Conservation (phyloP, 306 rosid species). For the Lotus japonicus region DNA sequence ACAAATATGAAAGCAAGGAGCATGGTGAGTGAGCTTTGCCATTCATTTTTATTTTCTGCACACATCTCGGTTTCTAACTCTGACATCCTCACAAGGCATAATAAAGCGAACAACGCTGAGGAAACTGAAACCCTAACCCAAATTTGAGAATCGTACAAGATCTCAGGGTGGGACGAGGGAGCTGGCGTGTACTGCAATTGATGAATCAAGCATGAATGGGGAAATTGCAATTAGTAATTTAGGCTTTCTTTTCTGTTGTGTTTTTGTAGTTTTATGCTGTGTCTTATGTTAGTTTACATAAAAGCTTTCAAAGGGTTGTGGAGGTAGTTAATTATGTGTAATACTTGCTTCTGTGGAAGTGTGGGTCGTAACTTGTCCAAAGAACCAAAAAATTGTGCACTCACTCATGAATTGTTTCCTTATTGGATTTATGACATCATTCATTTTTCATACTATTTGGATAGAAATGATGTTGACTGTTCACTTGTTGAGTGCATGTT, state of each 20-base stretch:
- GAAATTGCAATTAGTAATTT: conserved; percentile 80
- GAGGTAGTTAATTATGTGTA: conserved; percentile 5
- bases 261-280: neutral
- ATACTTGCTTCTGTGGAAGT: conserved; percentile 5
- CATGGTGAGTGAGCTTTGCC: no score
- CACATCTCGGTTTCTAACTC: no score
- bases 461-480: neutral
- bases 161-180: no score
- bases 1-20: no score
- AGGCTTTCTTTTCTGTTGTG: neutral
- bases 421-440: neutral
- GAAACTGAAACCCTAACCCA: no score
- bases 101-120: no score
- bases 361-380: neutral
- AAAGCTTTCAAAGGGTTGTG: neutral
- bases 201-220: no score
- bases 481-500: neutral
- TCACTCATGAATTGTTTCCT: neutral
- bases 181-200: no score
- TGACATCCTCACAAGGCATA: no score
- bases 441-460: no score
- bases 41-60: no score
- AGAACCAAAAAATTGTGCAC: neutral
- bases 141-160: no score
- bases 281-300: neutral